Evolutionary conservation across 768 basidiomycete species (phyloP).

Genomic region (Imleria badia): DNA sequence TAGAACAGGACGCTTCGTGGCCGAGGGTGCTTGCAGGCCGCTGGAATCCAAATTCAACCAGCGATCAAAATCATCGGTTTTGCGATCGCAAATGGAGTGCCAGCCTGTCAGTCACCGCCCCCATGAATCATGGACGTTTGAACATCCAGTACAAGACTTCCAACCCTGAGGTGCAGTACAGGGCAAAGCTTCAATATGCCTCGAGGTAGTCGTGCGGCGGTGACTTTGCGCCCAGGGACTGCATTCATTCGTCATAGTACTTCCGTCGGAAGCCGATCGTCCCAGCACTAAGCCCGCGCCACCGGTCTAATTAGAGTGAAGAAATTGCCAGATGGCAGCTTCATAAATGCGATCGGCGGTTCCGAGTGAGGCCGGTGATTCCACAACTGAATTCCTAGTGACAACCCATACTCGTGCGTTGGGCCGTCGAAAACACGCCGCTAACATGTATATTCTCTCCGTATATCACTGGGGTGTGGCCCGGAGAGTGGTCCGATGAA

Average conservation of each 20-base stretch:
- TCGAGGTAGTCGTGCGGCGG: conserved; percentile 36
- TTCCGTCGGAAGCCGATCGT: conserved; percentile 26
- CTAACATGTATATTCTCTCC: conserved; percentile 33
- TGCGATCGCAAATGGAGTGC: conserved; percentile 19
- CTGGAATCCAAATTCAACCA: conserved; percentile 14
- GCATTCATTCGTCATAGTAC: conserved; percentile 29
- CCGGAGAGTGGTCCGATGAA: conserved; percentile 19
- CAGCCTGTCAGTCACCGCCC: conserved; percentile 14
- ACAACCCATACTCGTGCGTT: conserved; percentile 29
- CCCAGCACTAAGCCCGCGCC: conserved; percentile 22
- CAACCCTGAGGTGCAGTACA: conserved; percentile 36
- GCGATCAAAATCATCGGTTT: conserved; percentile 30
- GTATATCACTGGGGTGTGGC: conserved; percentile 22
- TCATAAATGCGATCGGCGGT: conserved; percentile 21
- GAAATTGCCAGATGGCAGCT: conserved; percentile 9
- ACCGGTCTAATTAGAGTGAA: conserved; percentile 9
- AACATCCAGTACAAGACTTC: conserved; percentile 14
- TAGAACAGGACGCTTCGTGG: conserved; percentile 22
- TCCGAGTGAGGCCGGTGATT: conserved; percentile 20
- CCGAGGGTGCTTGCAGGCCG: conserved; percentile 15
- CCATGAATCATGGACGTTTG: conserved; percentile 9
- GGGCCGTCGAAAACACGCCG: conserved; percentile 18
- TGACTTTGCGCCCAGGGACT: conserved; percentile 28
- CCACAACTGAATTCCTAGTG: conserved; percentile 26
- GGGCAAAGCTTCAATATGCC: conserved; percentile 25